Percentiles rank a stretch among this genome's conserved stretches.
Conservation (phyloP, 208 protist species). For the Trypanosoma melophagium region DNA sequence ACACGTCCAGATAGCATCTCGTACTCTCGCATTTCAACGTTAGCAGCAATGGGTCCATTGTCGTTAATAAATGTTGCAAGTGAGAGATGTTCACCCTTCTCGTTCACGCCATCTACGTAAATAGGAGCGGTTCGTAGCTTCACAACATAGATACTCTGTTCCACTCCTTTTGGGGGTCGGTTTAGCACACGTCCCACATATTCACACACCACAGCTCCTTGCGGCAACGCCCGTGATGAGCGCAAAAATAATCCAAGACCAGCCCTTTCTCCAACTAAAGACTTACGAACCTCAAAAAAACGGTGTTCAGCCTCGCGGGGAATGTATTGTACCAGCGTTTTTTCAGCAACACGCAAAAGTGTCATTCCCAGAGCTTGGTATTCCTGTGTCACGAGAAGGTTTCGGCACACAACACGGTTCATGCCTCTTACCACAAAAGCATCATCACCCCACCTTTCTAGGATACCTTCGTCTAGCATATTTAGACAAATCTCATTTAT, state of each 20-base stretch:
- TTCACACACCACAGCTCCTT: constrained; percentile 81
- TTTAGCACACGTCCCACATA: constrained; percentile 60
- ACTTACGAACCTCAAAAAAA: constrained; percentile 76
- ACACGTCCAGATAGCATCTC: constrained; percentile 66
- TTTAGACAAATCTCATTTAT: constrained; percentile 52
- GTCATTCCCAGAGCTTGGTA: constrained; percentile 85
- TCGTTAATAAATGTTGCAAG: constrained; percentile 90
- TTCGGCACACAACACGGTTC: constrained; percentile 22
- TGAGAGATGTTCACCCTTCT: constrained; percentile 64
- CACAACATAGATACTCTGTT: constrained; percentile 71
- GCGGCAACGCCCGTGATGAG: constrained; percentile 48
- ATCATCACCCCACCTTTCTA: constrained; percentile 53
- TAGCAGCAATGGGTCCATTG: constrained; percentile 59
- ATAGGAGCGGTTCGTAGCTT: constrained; percentile 49
- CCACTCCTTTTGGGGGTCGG: constrained; percentile 23
- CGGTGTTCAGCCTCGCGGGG: constrained; percentile 64
- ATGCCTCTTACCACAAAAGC: constrained; percentile 59
- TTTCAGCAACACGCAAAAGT: constrained; percentile 42
- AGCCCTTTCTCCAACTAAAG: constrained; percentile 50
- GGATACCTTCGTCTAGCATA: constrained; percentile 63
- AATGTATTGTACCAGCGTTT: constrained; percentile 63
- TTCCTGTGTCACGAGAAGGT: constrained; percentile 69
- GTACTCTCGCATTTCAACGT: constrained; percentile 85
- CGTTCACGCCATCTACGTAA: constrained; percentile 77
- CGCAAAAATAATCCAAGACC: constrained; percentile 85